Percentiles rank a stretch among this genome's conserved stretches.
Conservation (phyloP, 1,284 basidiomycete genomes). For the Tilletia walkeri region DNA sequence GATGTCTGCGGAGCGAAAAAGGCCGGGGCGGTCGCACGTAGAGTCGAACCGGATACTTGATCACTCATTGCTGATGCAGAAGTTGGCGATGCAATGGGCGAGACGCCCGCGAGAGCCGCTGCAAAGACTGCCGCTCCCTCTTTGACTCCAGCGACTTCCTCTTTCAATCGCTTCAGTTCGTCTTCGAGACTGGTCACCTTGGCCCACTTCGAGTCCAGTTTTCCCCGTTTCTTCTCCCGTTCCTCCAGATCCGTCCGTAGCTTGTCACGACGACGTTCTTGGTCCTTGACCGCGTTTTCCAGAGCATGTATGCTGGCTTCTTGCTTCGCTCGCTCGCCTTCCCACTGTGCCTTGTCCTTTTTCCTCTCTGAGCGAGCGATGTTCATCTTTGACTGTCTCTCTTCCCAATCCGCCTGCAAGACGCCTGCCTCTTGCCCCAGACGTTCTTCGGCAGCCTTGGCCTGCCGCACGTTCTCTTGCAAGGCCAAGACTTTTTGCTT, state of each 20-base stretch:
- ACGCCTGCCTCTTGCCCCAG: background rate
- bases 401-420: background rate
- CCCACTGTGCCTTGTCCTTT: constrained; percentile 8
- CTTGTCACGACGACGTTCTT: constrained; percentile 5
- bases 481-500: constrained; percentile 7
- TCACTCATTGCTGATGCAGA: no score
- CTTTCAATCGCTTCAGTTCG: background rate
- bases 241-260: background rate
- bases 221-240: background rate
- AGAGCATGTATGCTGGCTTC: background rate
- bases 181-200: constrained; percentile 13
- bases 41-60: constrained; percentile 3
- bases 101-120: background rate
- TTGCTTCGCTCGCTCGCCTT: background rate
- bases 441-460: constrained; percentile 8
- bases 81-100: background rate
- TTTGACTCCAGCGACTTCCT: background rate
- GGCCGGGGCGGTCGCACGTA: constrained; percentile 1
- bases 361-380: background rate
- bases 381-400: background rate
- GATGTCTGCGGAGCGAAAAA: constrained; percentile 6
- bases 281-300: background rate
- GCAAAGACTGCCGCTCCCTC: background rate
- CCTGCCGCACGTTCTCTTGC: constrained; percentile 11
- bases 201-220: constrained; percentile 9